Conservation (phyloP, 108 stramenopile genomes). For the Epithemia pelagica region DNA sequence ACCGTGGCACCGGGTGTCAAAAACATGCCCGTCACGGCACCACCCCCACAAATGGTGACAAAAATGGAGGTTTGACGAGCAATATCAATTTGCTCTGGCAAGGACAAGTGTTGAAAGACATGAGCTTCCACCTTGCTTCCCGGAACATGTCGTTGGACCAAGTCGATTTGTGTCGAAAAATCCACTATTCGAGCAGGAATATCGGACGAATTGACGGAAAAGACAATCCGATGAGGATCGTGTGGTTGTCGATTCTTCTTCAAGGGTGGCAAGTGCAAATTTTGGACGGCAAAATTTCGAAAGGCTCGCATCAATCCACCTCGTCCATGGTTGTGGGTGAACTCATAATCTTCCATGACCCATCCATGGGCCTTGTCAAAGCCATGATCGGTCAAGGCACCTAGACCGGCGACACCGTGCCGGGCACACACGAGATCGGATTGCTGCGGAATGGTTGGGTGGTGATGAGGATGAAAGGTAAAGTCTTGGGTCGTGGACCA, state of each 20-base stretch:
- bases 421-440: constrained; percentile 25
- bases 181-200: constrained; percentile 22
- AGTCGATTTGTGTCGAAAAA: constrained; percentile 27
- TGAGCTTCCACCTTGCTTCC: constrained; percentile 19
- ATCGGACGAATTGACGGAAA: constrained; percentile 38
- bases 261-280: constrained; percentile 23
- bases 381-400: constrained; percentile 49
- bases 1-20: constrained; percentile 36
- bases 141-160: not conserved
- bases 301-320: constrained; percentile 47
- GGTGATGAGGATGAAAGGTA: not conserved
- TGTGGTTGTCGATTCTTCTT: not conserved
- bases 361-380: constrained; percentile 55
- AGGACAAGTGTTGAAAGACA: constrained; percentile 30
- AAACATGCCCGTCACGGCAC: constrained; percentile 49
- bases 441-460: not conserved
- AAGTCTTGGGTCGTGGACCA: constrained; percentile 10
- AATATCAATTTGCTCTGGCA: constrained; percentile 38
- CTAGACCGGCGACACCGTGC: constrained; percentile 40
- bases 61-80: constrained; percentile 35
- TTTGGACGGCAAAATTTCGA: constrained; percentile 47
- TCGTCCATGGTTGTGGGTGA: constrained; percentile 45
- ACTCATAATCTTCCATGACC: constrained; percentile 39
- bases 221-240: constrained; percentile 19
- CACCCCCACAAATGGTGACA: constrained; percentile 44